Percentiles rank a stretch among this genome's conserved stretches.
Evolutionary conservation across 2,329 filamentous ascomycete species (phyloP).

Genomic region (Neopestalotiopsis sp.): DNA sequence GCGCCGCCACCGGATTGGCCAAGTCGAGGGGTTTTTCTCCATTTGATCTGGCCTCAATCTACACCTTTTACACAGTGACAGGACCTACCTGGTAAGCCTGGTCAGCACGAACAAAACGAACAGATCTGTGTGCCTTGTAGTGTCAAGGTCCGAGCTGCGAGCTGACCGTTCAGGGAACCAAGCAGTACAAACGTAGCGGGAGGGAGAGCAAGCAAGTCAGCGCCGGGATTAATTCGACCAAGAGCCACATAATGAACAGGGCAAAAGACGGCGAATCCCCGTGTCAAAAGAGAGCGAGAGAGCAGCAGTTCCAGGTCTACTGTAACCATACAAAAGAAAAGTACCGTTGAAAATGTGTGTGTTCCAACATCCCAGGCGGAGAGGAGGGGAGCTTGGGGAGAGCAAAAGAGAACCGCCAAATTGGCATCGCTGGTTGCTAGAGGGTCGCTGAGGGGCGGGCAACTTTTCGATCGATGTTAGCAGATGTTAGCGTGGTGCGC

Average conservation of each 20-base stretch:
- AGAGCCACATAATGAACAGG: neutral
- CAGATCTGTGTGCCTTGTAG: slow-evolving; percentile 11
- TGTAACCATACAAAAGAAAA: neutral
- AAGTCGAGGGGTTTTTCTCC: neutral
- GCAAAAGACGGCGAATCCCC: neutral
- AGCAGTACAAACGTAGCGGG: neutral
- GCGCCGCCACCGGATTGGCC: slow-evolving; percentile 4
- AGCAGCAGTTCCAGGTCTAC: neutral
- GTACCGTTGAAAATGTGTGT: neutral
- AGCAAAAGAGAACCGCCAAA: neutral
- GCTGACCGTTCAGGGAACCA: neutral
- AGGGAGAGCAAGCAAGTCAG: neutral
- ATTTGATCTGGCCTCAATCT: neutral
- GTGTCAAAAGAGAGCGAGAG: neutral
- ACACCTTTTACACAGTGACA: too few species aligned
- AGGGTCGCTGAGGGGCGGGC: neutral
- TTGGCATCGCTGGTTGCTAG: neutral
- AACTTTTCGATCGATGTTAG: slow-evolving; percentile 1
- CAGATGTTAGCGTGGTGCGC: neutral
- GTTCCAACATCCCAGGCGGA: neutral
- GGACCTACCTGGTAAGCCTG: neutral
- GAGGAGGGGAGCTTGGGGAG: neutral
- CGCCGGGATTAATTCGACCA: neutral
- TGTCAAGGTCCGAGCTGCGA: neutral
- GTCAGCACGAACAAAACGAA: neutral